A percentile compares a stretch with the other conserved stretches of the same genome.
Evolutionary conservation across 2,329 filamentous ascomycete species (phyloP).

Genomic region (Byssothecium circinans): DNA sequence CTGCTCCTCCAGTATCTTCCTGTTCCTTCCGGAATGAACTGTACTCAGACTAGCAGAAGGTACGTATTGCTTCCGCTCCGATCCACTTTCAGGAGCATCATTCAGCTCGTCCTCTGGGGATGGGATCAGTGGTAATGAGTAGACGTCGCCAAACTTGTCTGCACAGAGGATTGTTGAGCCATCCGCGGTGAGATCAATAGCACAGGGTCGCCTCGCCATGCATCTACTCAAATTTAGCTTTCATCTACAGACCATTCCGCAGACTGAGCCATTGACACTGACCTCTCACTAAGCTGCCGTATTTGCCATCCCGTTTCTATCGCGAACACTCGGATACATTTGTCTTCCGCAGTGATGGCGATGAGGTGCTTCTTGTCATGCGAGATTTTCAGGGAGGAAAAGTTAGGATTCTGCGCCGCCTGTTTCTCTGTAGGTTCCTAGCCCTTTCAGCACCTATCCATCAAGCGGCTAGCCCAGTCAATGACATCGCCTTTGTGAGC

Average conservation of each 20-base stretch:
- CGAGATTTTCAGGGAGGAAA: slow-evolving; percentile 69
- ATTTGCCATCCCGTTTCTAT: slow-evolving; percentile 64
- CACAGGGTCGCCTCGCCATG: slow-evolving; percentile 89
- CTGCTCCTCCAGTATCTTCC: slow-evolving; percentile 60
- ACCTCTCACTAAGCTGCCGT: slow-evolving; percentile 72
- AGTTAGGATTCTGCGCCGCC: slow-evolving; percentile 55
- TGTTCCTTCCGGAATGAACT: slow-evolving; percentile 64
- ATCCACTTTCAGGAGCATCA: slow-evolving; percentile 17
- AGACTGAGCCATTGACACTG: slow-evolving; percentile 16
- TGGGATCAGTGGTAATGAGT: slow-evolving; percentile 73
- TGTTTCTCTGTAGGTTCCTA: slow-evolving; percentile 45
- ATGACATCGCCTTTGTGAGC: not conserved
- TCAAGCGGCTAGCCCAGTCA: not conserved
- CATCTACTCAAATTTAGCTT: slow-evolving; percentile 52
- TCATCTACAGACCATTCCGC: not conserved
- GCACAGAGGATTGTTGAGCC: slow-evolving; percentile 74
- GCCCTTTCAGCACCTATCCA: slow-evolving; percentile 13
- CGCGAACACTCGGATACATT: slow-evolving; percentile 80
- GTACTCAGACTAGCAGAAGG: slow-evolving; percentile 61
- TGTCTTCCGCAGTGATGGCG: slow-evolving; percentile 86
- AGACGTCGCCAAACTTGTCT: slow-evolving; percentile 98
- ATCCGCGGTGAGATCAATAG: slow-evolving; percentile 70
- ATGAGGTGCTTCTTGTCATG: slow-evolving; percentile 68
- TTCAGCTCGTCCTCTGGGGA: slow-evolving; percentile 38
- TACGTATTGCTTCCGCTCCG: slow-evolving; percentile 45